These are phyloP conservation scores for Sporobolomyces phaffii DNA, from an alignment of 768 basidiomycete genomes.

Conservation along the genomic window DNA sequence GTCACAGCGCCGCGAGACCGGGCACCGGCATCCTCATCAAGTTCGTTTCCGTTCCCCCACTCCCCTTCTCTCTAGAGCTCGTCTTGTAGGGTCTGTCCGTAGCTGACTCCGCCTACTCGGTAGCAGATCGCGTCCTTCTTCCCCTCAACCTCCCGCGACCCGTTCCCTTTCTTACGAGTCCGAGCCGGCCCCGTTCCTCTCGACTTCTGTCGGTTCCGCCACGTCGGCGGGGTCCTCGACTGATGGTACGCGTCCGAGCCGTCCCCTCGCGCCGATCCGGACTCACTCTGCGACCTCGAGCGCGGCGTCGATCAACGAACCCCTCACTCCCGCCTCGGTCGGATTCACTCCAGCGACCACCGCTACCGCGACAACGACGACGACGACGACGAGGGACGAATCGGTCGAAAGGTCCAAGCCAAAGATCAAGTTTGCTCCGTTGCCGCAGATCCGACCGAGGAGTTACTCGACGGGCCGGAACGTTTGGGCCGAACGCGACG, in stretches of 20 bases:
- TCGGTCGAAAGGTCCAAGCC: not conserved
- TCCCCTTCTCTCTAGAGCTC: not conserved
- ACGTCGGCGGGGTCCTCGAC: not conserved
- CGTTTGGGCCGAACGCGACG: conserved; percentile 29
- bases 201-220: not conserved
- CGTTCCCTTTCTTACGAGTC: not conserved
- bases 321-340: not conserved
- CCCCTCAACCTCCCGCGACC: not conserved
- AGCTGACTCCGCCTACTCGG: too few species aligned
- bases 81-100: too few species aligned
- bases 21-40: conserved; percentile 27
- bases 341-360: not conserved
- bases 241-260: too few species aligned
- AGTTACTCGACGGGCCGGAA: conserved; percentile 33
- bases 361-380: not conserved
- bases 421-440: conserved; percentile 34
- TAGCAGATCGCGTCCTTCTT: conserved; percentile 1
- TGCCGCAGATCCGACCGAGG: conserved; percentile 32
- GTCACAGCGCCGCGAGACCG: not conserved
- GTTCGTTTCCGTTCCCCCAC: conserved; percentile 3
- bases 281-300: not conserved
- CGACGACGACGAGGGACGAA: not conserved
- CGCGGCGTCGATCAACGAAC: not conserved
- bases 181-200: not conserved
- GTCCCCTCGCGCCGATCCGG: not conserved